These are phyloP conservation scores for Fusarium agapanthi DNA, from an alignment of 2,329 filamentous ascomycete genomes.

Conservation along the genomic window DNA sequence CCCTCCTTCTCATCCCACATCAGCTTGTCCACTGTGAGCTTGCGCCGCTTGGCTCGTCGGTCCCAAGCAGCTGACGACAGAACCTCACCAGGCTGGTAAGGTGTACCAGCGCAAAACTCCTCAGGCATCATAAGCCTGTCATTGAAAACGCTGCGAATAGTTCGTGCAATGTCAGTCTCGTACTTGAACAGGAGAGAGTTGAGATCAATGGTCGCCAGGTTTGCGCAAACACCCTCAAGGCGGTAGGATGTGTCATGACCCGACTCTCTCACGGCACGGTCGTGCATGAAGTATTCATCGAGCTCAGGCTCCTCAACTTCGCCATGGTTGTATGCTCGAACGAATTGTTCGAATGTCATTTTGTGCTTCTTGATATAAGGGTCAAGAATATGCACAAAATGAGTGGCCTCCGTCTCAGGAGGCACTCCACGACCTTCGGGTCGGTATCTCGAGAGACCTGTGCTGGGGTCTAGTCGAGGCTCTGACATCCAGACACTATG, in stretches of 20 bases:
- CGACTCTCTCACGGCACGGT: conserved; percentile 93
- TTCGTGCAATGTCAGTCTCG: conserved; percentile 89
- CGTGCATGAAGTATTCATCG: conserved; percentile 95
- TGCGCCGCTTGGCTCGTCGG: conserved; percentile 83
- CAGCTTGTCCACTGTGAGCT: conserved; percentile 88
- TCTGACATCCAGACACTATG: conserved; percentile 85
- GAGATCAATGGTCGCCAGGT: conserved; percentile 91
- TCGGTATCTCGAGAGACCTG: conserved; percentile 84
- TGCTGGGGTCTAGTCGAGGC: conserved; percentile 79
- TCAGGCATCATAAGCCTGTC: conserved; percentile 84
- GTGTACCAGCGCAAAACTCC: conserved; percentile 78
- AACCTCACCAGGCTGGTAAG: conserved; percentile 70
- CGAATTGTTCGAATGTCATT: conserved; percentile 85
- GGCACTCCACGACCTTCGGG: conserved; percentile 86
- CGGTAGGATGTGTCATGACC: conserved; percentile 97
- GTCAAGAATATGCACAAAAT: conserved; percentile 84
- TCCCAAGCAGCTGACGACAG: conserved; percentile 92
- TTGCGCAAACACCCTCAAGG: conserved; percentile 84
- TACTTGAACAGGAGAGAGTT: conserved; percentile 98
- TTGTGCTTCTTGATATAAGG: conserved; percentile 86
- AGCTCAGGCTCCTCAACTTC: conserved; percentile 83
- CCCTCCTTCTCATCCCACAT: conserved; percentile 92
- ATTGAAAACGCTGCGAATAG: conserved; percentile 83
- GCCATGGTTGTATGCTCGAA: conserved; percentile 84
- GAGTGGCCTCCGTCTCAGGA: conserved; percentile 87